Percentiles rank a stretch among this genome's conserved stretches.
Conservation (phyloP, 805 yeast species). For the Yarrowia porcina region DNA sequence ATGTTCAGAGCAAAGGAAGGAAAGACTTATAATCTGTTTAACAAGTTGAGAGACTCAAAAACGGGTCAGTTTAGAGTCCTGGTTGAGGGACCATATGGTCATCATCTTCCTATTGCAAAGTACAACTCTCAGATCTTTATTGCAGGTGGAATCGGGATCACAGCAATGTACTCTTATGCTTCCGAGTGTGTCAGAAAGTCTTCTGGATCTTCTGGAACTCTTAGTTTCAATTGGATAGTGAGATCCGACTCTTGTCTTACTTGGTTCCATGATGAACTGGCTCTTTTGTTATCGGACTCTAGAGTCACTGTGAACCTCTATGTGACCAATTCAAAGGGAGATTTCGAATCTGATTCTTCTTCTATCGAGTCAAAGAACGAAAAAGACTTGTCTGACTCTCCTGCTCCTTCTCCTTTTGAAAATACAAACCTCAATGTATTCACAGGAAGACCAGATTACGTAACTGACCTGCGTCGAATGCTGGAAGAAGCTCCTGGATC, state of each 20-base stretch:
- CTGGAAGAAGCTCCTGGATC: neutral
- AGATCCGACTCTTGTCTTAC: constrained; percentile 49
- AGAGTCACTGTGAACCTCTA: neutral
- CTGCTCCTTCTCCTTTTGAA: neutral
- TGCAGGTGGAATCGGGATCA: constrained; percentile 63
- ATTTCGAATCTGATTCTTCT: neutral
- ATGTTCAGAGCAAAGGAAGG: constrained; percentile 19
- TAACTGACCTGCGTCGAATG: neutral
- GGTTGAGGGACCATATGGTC: constrained; percentile 66
- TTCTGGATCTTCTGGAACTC: constrained; percentile 29
- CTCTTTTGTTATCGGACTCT: neutral
- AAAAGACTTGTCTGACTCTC: neutral
- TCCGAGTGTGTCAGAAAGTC: constrained; percentile 26
- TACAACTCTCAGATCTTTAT: constrained; percentile 44
- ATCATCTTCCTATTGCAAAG: constrained; percentile 40
- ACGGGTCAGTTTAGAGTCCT: constrained; percentile 39
- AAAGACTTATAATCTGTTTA: neutral
- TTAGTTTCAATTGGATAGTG: constrained; percentile 58
- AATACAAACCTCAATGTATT: neutral
- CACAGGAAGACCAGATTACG: neutral
- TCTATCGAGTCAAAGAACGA: constrained; percentile 12
- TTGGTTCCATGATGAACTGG: constrained; percentile 49
- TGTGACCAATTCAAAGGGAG: neutral
- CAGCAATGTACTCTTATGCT: constrained; percentile 51
- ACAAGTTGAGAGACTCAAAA: neutral